phyloP scores from a whole-genome alignment of 1,139 yeast genomes.

The Schizosaccharomyces versatilis region DNA sequence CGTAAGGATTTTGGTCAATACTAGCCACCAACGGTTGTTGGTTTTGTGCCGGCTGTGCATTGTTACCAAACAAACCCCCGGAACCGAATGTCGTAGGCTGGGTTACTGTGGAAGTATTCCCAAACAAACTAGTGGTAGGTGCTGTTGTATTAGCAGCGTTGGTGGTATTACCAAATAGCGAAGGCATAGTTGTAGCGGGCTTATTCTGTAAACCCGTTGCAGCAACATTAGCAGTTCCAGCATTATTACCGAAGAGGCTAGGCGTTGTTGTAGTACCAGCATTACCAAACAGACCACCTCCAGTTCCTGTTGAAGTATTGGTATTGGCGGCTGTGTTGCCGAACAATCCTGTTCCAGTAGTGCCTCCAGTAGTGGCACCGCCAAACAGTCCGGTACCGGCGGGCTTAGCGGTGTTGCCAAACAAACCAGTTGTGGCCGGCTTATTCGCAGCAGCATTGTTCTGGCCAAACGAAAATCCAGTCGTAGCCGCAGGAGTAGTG shows the following conservation, averaged over 20 bases:
- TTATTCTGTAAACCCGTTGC: slow-evolving; percentile 4
- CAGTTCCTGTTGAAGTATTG: slow-evolving; percentile 11
- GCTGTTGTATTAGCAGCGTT: slow-evolving; percentile 8
- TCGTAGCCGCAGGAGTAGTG: slow-evolving; percentile 12
- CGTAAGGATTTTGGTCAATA: slow-evolving; percentile 47
- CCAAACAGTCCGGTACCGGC: slow-evolving; percentile 2
- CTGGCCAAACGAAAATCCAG: slow-evolving; percentile 17
- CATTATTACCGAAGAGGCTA: background rate
- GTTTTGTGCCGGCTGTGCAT: slow-evolving; percentile 12
- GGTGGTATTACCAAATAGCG: slow-evolving; percentile 14
- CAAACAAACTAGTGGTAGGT: slow-evolving; percentile 21
- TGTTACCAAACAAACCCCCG: slow-evolving; percentile 14
- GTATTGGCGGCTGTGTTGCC: slow-evolving; percentile 10
- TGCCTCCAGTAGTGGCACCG: slow-evolving; percentile 7
- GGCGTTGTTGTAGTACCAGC: slow-evolving; percentile 12
- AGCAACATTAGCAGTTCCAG: slow-evolving; percentile 6
- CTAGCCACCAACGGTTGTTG: slow-evolving; percentile 21
- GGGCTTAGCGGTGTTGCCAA: background rate
- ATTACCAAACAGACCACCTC: slow-evolving; percentile 19
- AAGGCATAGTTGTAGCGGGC: slow-evolving; percentile 10
- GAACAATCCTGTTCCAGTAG: slow-evolving; percentile 13
- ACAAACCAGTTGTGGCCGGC: slow-evolving; percentile 5
- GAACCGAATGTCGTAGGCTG: slow-evolving; percentile 14
- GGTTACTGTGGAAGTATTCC: slow-evolving; percentile 14
- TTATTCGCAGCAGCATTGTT: slow-evolving; percentile 13